These are phyloP conservation scores for Coriaria nepalensis DNA, from an alignment of 306 rosid species.

Conservation along the genomic window DNA sequence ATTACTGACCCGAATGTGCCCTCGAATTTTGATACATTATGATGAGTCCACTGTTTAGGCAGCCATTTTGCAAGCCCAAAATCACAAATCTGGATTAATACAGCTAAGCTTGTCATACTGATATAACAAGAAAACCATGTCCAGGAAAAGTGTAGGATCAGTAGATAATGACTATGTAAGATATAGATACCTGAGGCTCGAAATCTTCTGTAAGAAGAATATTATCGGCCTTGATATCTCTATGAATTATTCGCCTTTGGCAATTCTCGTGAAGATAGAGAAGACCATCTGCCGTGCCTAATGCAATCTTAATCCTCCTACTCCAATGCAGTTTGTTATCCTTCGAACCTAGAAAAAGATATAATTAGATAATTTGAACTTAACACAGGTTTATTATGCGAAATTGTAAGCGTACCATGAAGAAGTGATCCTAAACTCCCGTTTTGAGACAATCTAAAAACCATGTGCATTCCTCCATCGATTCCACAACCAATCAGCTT, in stretches of 20 bases:
- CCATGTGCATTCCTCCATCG: constrained; percentile 61
- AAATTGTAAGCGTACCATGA: constrained; percentile 38
- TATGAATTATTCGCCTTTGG: constrained; percentile 58
- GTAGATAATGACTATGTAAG: background rate
- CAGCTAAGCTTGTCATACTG: constrained; percentile 3
- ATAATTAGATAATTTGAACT: constrained; percentile 2
- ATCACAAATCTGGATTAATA: constrained; percentile 65
- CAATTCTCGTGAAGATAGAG: constrained; percentile 69
- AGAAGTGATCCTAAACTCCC: constrained; percentile 76
- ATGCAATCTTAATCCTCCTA: constrained; percentile 46
- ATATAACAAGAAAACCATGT: constrained; percentile 1
- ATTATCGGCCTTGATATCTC: constrained; percentile 73
- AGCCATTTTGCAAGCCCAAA: constrained; percentile 93
- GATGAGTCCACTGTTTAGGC: constrained; percentile 54
- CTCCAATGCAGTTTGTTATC: constrained; percentile 44
- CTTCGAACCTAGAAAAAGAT: constrained; percentile 30
- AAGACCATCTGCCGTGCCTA: constrained; percentile 66
- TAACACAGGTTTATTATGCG: constrained; percentile 3
- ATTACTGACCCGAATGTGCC: constrained; percentile 71
- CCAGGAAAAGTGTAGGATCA: background rate
- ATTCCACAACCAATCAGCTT: constrained; percentile 62
- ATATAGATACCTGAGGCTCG: constrained; percentile 56
- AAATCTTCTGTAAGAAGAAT: constrained; percentile 60
- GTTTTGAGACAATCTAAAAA: constrained; percentile 45
- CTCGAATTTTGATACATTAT: constrained; percentile 51